Base-by-base conservation (phyloP, 495 filamentous ascomycete species). In the Tuber melanosporum region DNA sequence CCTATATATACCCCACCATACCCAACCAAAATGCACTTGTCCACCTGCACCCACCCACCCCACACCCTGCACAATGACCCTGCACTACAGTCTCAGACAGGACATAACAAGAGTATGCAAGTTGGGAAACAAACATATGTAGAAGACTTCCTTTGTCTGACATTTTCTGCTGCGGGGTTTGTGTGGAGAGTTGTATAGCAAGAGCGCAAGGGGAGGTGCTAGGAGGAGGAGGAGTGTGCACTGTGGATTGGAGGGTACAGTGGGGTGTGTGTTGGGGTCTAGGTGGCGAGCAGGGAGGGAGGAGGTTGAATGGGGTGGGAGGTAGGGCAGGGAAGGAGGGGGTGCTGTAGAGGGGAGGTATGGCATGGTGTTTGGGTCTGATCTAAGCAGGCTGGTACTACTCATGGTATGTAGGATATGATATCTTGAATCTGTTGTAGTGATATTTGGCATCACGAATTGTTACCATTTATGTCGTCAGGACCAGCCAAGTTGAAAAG, bases 1-100 rank as follows among this genome's bases (percentile, higher is more conserved):
- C 57, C 57, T 66, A 66, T 66, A 66, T 66, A 66, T 66, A 66
- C 57, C 57, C 57, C 4, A 66, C 26, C 57, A 32, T n/a, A 66
- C 57, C 26, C 57, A 66, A 32, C 26, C 26, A 32, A 66, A 66
- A 32, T 32, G 26, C n/a, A 66, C 57, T 32, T 32, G 14, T 10
- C 57, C 26, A 66, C n/a, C 57, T 20, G n/a, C 57, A 66, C 57
- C 32, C n/a, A 66, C 57, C 57, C n/a, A 66, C 3, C 26, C 26
- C n/a, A 26, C 57, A 66, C 26, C 57, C 57, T 32, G 12, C 57
- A 66, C 26, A 32, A 32, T 4, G 12, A 15, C 26, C 52, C n/a
- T 66, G 32, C 57, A 66, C 32, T n/a, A 66, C 57, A 66, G 32
- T 14, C n/a, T 17, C 26, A 15, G 12, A 66, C 26, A 66, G 57